phyloP scores from a whole-genome alignment of 495 filamentous ascomycete genomes.

The Penicillium turbatum region DNA sequence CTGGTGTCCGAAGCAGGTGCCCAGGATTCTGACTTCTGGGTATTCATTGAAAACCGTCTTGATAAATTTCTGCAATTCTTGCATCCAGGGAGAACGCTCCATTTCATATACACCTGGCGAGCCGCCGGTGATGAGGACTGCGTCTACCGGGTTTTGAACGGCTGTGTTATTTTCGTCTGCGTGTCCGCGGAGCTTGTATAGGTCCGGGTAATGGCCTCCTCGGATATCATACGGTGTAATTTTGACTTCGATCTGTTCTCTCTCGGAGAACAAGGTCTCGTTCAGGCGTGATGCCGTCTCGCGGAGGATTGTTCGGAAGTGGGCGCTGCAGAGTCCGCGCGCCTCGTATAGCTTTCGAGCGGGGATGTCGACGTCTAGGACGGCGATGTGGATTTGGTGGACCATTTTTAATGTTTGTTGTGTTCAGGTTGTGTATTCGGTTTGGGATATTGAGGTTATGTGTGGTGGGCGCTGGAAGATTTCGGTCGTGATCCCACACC shows the following conservation, averaged over 20 bases:
- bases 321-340: conserved; percentile 32
- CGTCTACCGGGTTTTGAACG: conserved; percentile 25
- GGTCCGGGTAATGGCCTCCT: conserved; percentile 29
- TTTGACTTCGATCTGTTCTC: conserved; percentile 20
- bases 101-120: conserved; percentile 30
- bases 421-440: neutral
- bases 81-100: conserved; percentile 29
- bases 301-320: conserved; percentile 31
- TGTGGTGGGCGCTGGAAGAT: neutral
- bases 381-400: conserved; percentile 30
- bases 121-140: conserved; percentile 34
- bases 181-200: conserved; percentile 20
- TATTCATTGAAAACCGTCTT: conserved; percentile 30
- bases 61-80: conserved; percentile 24
- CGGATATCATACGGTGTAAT: conserved; percentile 33
- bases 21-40: conserved; percentile 36
- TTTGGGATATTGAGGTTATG: neutral
- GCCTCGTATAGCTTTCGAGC: conserved; percentile 28
- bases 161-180: conserved; percentile 2
- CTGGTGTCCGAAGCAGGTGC: conserved; percentile 42
- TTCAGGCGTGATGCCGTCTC: conserved; percentile 27
- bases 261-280: conserved; percentile 7
- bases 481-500: too few relatives aligned
- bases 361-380: conserved; percentile 35
- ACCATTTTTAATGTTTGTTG: conserved; percentile 10